Evolutionary conservation across 2,329 filamentous ascomycete species (phyloP).

Genomic region (Mariannaea sp.): DNA sequence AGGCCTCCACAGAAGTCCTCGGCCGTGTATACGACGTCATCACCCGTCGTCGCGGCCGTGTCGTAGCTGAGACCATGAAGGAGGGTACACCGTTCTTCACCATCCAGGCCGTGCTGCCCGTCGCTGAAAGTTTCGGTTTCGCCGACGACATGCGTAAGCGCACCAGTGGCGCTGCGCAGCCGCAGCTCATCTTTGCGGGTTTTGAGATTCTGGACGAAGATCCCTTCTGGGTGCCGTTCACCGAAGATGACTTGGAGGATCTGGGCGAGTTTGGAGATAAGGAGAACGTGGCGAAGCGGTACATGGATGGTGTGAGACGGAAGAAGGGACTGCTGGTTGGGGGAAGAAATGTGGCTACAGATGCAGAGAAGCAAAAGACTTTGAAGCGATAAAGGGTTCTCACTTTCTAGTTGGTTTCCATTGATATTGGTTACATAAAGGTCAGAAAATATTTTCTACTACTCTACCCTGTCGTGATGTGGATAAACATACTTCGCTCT

Average conservation of each 20-base stretch:
- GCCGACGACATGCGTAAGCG: constrained; percentile 95
- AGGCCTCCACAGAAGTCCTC: constrained; percentile 92
- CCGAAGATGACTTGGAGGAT: constrained; percentile 95
- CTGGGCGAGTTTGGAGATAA: constrained; percentile 89
- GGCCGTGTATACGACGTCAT: constrained; percentile 97
- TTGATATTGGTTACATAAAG: no score
- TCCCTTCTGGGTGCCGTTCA: constrained; percentile 96
- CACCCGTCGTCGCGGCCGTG: constrained; percentile 87
- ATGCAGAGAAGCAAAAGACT: constrained; percentile 90
- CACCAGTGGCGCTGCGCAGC: constrained; percentile 86
- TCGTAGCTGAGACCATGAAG: constrained; percentile 89
- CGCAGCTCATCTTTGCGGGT: constrained; percentile 90
- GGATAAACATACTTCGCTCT: no score
- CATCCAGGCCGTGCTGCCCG: constrained; percentile 84
- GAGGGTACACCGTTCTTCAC: constrained; percentile 97
- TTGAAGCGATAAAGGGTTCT: constrained; percentile 58
- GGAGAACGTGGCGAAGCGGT: constrained; percentile 95
- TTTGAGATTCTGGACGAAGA: constrained; percentile 95
- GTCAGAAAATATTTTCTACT: no score
- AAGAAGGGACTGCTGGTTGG: constrained; percentile 88
- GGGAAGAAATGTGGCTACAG: constrained; percentile 75
- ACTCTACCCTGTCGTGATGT: no score
- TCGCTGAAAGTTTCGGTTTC: constrained; percentile 95
- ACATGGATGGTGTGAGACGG: constrained; percentile 86
- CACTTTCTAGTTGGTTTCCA: not conserved